Base-by-base conservation (phyloP, 1,284 basidiomycete species). In the Pseudozyma sp. region DNA sequence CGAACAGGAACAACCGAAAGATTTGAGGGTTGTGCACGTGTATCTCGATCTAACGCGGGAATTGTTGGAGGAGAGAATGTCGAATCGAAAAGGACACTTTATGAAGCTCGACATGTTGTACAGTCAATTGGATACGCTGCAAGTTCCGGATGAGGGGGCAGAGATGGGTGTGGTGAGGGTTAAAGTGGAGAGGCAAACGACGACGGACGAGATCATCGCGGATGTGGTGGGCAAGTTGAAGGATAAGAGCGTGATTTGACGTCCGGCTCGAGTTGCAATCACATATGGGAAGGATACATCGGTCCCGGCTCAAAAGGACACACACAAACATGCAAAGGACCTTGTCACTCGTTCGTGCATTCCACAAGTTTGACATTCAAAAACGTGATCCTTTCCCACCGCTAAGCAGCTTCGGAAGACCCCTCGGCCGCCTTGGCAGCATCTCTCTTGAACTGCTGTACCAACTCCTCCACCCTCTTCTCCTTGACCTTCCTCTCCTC, bases 31-130 rank as follows among this genome's bases (percentile, higher is more conserved):
- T 7, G 90, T 89, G 81, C 95, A 97, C 80, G 89, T 96, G 54
- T 94, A 91, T 84, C 90, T 96, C 77, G 87, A 92, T 50, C 94
- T 94, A 3, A 84, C 88, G 19, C 85, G 87, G 43, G 88, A 90
- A 31, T 84, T 91, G 51, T 84, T 97, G 49, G 78, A 88, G 75
- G 87, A 90, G 51, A 87, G 94, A 43, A 94, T 97, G 89, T 80
- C 85, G 76, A 87, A 87, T 56, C 87, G 94, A 33, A 85, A 89
- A 70, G 90, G 90, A 0, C 95, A 98, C 85, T 97, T 93, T 77
- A 94, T 97, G 91, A 94, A 94, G 85, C 88, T 90, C 29, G 82
- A 84, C 24, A 96, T 97, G 94, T 87, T 98, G 69, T 90, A 92
- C 55, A 92, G 91, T 70, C 95, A 97, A 86, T 82, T 97, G 67